Base-by-base conservation (phyloP, 345 rosid genomes). In the Boechera stricta region DNA sequence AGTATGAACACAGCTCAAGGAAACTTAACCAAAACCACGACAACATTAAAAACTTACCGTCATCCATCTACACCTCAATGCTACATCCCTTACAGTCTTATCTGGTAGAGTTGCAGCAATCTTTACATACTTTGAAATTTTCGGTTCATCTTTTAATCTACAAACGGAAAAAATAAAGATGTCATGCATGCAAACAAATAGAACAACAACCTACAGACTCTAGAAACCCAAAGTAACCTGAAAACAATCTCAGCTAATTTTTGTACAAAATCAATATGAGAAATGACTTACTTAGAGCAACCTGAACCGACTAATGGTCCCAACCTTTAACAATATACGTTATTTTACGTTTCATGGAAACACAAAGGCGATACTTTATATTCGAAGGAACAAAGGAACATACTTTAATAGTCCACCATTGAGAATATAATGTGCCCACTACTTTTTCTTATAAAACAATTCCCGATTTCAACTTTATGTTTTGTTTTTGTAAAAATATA, bases 31-130 rank as follows among this genome's bases (percentile, higher is more conserved):
- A 2, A 77, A 55, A 77, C 41, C 66, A 64, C 81, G 2, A 64
- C 0, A 71, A 48, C 26, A 56, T 36, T 21, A 71, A 1, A 24
- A 77, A 66, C 82, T 73, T 68, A 79, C 82, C 70, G 74, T 45
- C 82, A 79, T 79, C 82, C 99, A 95, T 76, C 98, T 85, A 77
- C 98, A 92, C 91, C 99, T 91, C 88, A 95, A 79, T 56, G 99
- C 99, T 76, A 95, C 99, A 83, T 95, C 99, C 39, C 99, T 87
- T 7, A 95, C 98, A 63, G 97, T 89, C 83, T 91, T 95, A 60
- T 92, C 96, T 10, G 80, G 97, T 67, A 95, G 79, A 48, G 80
- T 79, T 54, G 97, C 94, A 4, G 99, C 96, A 56, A 95, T 89
- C 85, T 90, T 89, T 61, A 92, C 87, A 77, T 91, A 95, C 84